Base-by-base conservation (phyloP, 2,329 filamentous ascomycete genomes). In the Orbilia oligospora region DNA sequence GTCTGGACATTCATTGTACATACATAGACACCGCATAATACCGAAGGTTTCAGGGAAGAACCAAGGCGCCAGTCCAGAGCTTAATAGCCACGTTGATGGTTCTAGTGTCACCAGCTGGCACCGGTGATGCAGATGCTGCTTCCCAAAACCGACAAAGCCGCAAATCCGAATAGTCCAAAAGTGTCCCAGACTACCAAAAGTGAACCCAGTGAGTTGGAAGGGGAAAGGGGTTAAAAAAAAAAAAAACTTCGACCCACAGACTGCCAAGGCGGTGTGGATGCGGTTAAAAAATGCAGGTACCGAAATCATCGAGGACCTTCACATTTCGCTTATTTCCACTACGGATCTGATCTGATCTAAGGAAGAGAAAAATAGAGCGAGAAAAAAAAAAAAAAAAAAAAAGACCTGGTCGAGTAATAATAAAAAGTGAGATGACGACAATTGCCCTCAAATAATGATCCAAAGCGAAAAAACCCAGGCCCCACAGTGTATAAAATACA, bases 201-300 rank as follows among this genome's bases (percentile, higher is more conserved):
- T 30, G 27, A 30, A 56, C 48, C 24, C 41, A 33, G 51, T 18
- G 5, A 30, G 14, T 14, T 48, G 66, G 44, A 30, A 30, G 66
- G 49, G 53, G 51, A 71, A 71, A 61, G 56, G 56, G 56, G 56
- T 44, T 24, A 41, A 64, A 24, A n/a, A n/a, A n/a, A n/a, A n/a
- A n/a, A n/a, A n/a, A 64, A 69, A 16, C 16, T 48, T 18, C n/a
- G 16, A 69, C 36, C 61, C 67, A 24, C 36, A 20, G 63, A n/a
- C 14, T 75, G 71, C 71, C 71, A 75, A 75, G 71, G 49, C 71
- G 64, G 64, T 75, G 71, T 75, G 71, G 71, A 69, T 75, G 64
- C 70, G 58, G 30, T 61, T 44, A 44, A 55, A 33, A 36, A 67
- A 71, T 69, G 75, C 75, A 78, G 75, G 75, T 72, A 78, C 75